These are phyloP conservation scores for Calonectria honghensis DNA, from an alignment of 2,329 filamentous ascomycete genomes.

Conservation along the genomic window DNA sequence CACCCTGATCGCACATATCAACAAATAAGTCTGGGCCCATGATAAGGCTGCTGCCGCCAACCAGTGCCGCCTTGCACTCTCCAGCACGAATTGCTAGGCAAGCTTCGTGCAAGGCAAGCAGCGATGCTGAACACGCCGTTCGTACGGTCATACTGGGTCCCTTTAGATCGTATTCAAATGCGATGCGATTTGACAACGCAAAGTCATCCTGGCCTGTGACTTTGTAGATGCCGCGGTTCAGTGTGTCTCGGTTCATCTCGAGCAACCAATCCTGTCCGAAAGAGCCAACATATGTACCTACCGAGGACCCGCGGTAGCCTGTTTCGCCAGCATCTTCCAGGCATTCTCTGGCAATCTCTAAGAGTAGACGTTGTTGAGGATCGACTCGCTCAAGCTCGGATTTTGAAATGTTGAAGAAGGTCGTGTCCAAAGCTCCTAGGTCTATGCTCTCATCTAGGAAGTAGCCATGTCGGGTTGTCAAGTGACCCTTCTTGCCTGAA, in stretches of 20 bases:
- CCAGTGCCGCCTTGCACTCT: slow-evolving; percentile 1
- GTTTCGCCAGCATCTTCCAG: slow-evolving; percentile 59
- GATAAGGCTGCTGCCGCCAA: slow-evolving; percentile 8
- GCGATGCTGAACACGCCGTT: background rate
- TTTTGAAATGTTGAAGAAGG: slow-evolving; percentile 52
- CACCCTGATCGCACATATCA: background rate
- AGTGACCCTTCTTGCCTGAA: slow-evolving; percentile 42
- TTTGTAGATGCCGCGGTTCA: slow-evolving; percentile 44
- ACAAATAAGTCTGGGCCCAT: background rate
- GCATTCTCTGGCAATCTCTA: slow-evolving; percentile 60
- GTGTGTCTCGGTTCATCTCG: slow-evolving; percentile 48
- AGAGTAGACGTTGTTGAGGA: slow-evolving; percentile 60
- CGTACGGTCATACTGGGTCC: slow-evolving; percentile 62
- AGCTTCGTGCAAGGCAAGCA: slow-evolving; percentile 10
- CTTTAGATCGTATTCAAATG: slow-evolving; percentile 64
- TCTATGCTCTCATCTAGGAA: slow-evolving; percentile 56
- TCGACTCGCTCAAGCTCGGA: slow-evolving; percentile 58
- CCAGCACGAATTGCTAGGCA: background rate
- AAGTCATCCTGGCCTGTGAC: slow-evolving; percentile 51
- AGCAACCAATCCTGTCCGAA: slow-evolving; percentile 59
- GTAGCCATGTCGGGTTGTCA: slow-evolving; percentile 54
- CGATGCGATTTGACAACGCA: slow-evolving; percentile 56
- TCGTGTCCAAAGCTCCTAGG: slow-evolving; percentile 52
- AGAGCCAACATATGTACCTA: slow-evolving; percentile 59
- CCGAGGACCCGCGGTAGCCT: slow-evolving; percentile 54